A percentile compares a stretch with the other conserved stretches of the same genome.
Conservation (phyloP, 2,329 filamentous ascomycete species). For the Nemania serpens region DNA sequence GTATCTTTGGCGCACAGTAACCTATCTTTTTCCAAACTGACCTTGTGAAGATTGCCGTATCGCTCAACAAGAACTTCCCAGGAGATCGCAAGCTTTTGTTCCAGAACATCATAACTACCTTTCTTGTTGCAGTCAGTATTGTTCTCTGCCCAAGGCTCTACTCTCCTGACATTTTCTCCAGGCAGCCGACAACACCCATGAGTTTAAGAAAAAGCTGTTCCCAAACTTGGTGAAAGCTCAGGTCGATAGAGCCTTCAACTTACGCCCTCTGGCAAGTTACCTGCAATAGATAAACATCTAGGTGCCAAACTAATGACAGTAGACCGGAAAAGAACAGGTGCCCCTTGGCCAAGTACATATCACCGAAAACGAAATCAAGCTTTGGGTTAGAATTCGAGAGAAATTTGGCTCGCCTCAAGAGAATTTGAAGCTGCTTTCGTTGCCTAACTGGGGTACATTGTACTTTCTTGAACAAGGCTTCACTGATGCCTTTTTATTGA, state of each 20-base stretch:
- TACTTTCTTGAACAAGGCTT: slow-evolving; percentile 33
- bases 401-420: slow-evolving; percentile 28
- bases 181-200: slow-evolving; percentile 41
- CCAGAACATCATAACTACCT: slow-evolving; percentile 59
- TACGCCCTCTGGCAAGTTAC: slow-evolving; percentile 20
- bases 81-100: slow-evolving; percentile 56
- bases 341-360: slow-evolving; percentile 8
- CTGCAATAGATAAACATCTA: not conserved
- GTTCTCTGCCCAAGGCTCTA: not conserved
- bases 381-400: slow-evolving; percentile 36
- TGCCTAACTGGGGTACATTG: slow-evolving; percentile 29
- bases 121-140: slow-evolving; percentile 54
- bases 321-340: slow-evolving; percentile 22
- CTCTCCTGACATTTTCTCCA: slow-evolving; percentile 21
- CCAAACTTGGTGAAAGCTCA: slow-evolving; percentile 49
- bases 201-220: slow-evolving; percentile 57
- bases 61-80: slow-evolving; percentile 56
- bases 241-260: slow-evolving; percentile 34
- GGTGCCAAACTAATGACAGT: not conserved
- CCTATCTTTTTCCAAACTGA: slow-evolving; percentile 11
- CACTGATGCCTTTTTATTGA: slow-evolving; percentile 24
- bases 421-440: slow-evolving; percentile 29
- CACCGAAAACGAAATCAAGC: slow-evolving; percentile 30
- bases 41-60: slow-evolving; percentile 54
- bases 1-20: slow-evolving; percentile 40